Evolutionary conservation across 176 grass and related monocot species (phyloP), one percentile per base, ranked within the genome.

Genomic region (Musa itinerans): DNA sequence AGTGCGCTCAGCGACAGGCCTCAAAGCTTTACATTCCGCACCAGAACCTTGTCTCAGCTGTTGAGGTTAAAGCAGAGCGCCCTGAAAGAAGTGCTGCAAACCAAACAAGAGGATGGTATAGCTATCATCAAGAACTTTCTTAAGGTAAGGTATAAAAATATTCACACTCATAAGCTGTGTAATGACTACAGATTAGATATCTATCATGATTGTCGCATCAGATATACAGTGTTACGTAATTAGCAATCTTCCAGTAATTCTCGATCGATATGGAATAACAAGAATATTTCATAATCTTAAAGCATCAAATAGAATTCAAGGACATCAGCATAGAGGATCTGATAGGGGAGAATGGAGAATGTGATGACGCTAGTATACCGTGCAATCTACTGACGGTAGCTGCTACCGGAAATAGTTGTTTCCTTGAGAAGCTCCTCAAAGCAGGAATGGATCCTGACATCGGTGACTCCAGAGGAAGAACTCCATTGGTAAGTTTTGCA

Each of bases 51-150:
- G 10, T 86, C 89, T 78, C 95, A 98, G 83, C 90, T 98, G 43
- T 80, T 98, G 19, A 29, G 95, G 76, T 73, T 98, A 12, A 93
- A 89, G 79, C 95, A 89, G 78, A 84, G 75, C 82, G 69, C 86
- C n/a, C 90, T 98, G 22, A 91, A 84, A 85, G 90, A 98, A 81
- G 90, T 83, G 23, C 93, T 98, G 85, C 90, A 89, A 65, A 79
- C 81, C 78, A 83, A 89, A 73, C 90, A 83, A 52, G 90, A 85
- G 21, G 95, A 98, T 78, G 87, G 90, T 61, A 78, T 91, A 25
- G 17, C 84, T 72, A 79, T 97, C 86, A 93, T 98, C 83, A 89
- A 73, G 69, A 91, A 94, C 86, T 94, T 93, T 70, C 80, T 98
- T 26, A 94, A 87, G 88, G 95, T 93, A 17, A 65, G 15, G 11